These are phyloP conservation scores for Oryza nivara DNA, from an alignment of 176 grass and related monocot genomes.

Conservation along the genomic window DNA sequence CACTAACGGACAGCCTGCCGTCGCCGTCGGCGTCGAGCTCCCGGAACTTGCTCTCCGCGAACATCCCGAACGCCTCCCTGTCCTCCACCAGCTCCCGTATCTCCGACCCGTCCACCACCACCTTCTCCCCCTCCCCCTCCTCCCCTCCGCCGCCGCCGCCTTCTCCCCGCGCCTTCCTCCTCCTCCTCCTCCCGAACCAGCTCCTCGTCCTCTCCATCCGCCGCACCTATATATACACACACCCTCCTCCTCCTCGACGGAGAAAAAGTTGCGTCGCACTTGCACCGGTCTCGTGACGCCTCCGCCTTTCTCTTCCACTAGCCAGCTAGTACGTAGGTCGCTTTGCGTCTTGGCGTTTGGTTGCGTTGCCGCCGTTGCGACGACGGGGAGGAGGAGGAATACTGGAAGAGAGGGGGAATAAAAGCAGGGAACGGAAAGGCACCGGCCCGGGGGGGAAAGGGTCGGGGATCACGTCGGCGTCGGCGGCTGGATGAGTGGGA, in stretches of 20 bases:
- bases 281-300: conserved; percentile 34
- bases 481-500: conserved; percentile 36
- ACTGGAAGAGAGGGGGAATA: neutral
- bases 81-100: conserved; percentile 86
- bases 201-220: conserved; percentile 52
- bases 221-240: conserved; percentile 11
- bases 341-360: conserved; percentile 42
- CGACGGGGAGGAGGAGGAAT: neutral
- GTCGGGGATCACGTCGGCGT: neutral
- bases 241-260: neutral
- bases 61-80: conserved; percentile 70
- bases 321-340: neutral
- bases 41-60: conserved; percentile 70
- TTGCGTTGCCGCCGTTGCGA: neutral
- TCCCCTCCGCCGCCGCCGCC: neutral
- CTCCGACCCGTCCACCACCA: conserved; percentile 77
- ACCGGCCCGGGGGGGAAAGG: conserved; percentile 27
- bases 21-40: conserved; percentile 62
- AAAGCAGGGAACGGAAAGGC: conserved; percentile 27
- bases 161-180: conserved; percentile 18
- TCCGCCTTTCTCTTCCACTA: conserved; percentile 24
- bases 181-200: conserved; percentile 62
- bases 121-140: conserved; percentile 25
- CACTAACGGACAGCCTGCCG: conserved; percentile 63
- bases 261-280: conserved; percentile 48